Percentiles rank a stretch among this genome's conserved stretches.
Conservation (phyloP, 352 stramenopile species). For the Peronospora destructor region DNA sequence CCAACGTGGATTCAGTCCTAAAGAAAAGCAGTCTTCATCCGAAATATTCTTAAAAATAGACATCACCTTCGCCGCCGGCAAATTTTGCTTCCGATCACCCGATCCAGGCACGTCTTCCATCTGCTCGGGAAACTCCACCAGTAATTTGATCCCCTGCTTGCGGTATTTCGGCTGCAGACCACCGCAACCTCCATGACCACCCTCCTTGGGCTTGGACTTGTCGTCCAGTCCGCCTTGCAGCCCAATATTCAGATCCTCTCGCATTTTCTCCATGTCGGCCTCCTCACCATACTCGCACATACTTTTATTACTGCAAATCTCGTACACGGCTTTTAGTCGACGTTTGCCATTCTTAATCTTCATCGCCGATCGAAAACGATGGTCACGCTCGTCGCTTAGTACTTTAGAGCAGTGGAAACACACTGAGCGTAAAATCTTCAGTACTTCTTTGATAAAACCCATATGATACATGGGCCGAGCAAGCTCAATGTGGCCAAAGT, state of each 20-base stretch:
- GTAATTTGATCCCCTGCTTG: slow-evolving; percentile 92
- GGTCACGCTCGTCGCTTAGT: slow-evolving; percentile 87
- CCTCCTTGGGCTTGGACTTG: slow-evolving; percentile 78
- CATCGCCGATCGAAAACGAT: slow-evolving; percentile 76
- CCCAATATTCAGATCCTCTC: slow-evolving; percentile 80
- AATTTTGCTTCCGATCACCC: slow-evolving; percentile 95
- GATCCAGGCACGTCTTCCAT: slow-evolving; percentile 91
- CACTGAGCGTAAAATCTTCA: slow-evolving; percentile 91
- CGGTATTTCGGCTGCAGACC: slow-evolving; percentile 92
- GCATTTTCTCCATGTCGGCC: slow-evolving; percentile 86
- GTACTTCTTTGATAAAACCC: slow-evolving; percentile 94
- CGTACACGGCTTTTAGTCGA: slow-evolving; percentile 92
- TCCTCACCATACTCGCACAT: slow-evolving; percentile 85
- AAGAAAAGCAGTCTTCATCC: slow-evolving; percentile 91
- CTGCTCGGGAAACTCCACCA: slow-evolving; percentile 93
- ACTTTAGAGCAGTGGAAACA: slow-evolving; percentile 97
- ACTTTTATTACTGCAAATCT: slow-evolving; percentile 88
- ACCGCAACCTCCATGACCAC: slow-evolving; percentile 73
- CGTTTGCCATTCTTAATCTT: slow-evolving; percentile 86
- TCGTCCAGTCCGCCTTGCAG: slow-evolving; percentile 76
- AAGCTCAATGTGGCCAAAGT: slow-evolving; percentile 99
- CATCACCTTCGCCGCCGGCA: slow-evolving; percentile 91
- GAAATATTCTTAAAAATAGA: slow-evolving; percentile 97
- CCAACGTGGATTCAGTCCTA: slow-evolving; percentile 94
- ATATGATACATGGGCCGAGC: slow-evolving; percentile 96